These are phyloP conservation scores for Phlyctochytrium arcticum DNA, from an alignment of 192 early-diverging fungal genomes.

Conservation along the genomic window DNA sequence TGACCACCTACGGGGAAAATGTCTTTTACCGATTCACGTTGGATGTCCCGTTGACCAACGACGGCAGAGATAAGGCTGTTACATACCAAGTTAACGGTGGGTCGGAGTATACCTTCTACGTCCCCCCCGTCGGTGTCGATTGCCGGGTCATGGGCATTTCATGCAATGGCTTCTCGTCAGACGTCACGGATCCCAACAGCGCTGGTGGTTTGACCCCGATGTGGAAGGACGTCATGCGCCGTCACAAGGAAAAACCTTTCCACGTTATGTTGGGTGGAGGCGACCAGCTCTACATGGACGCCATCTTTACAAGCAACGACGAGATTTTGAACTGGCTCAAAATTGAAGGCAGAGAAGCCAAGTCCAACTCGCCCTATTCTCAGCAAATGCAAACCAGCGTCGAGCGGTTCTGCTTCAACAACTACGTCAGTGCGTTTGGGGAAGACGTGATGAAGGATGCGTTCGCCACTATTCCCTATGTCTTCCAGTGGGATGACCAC, in stretches of 20 bases:
- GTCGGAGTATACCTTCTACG: conserved; percentile 3
- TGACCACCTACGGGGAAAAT: neutral
- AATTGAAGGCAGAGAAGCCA: conserved; percentile 34
- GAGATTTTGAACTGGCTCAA: conserved; percentile 23
- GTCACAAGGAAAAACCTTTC: conserved; percentile 13
- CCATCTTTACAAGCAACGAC: conserved; percentile 18
- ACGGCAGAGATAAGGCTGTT: conserved; percentile 8
- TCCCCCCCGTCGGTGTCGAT: conserved; percentile 1
- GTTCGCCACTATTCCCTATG: conserved; percentile 62
- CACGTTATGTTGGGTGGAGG: conserved; percentile 31
- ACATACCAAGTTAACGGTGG: conserved; percentile 4
- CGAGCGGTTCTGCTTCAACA: conserved; percentile 66
- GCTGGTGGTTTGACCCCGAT: conserved; percentile 14
- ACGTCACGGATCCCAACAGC: conserved; percentile 10
- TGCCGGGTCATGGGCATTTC: conserved; percentile 8
- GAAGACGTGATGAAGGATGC: conserved; percentile 51
- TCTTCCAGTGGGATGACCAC: conserved; percentile 82
- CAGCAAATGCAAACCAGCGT: conserved; percentile 50
- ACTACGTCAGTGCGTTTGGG: conserved; percentile 62
- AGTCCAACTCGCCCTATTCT: conserved; percentile 50
- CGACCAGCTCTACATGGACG: conserved; percentile 39
- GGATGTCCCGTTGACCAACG: neutral
- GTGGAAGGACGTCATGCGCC: conserved; percentile 22
- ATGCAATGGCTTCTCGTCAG: conserved; percentile 22
- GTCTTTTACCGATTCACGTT: conserved; percentile 16